Evolutionary conservation across 2,329 filamentous ascomycete genomes (phyloP).

Genomic region (Colletotrichum simmondsii): DNA sequence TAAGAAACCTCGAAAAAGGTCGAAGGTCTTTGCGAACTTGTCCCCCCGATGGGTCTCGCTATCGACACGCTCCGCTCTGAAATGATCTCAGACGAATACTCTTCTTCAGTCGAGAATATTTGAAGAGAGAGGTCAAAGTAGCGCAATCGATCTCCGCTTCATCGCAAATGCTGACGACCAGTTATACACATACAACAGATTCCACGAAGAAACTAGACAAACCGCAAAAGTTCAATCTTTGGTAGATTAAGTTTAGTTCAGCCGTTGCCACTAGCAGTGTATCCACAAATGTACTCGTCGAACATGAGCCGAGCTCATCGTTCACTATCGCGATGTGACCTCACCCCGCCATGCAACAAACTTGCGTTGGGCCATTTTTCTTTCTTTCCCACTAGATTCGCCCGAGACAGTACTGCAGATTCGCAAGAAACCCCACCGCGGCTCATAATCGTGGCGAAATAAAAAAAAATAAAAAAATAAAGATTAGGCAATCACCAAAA

Average conservation of each 20-base stretch:
- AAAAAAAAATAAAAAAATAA: neutral
- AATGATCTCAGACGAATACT: too few species aligned
- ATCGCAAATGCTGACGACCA: too few species aligned
- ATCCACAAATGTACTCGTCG: neutral
- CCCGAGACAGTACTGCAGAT: neutral
- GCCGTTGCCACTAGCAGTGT: neutral
- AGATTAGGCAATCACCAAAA: neutral
- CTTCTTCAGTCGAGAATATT: too few species aligned
- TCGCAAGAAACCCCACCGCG: neutral
- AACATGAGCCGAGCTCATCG: neutral
- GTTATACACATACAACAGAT: too few species aligned
- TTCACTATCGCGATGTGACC: neutral
- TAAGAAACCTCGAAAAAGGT: too few species aligned
- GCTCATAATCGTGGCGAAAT: constrained; percentile 12
- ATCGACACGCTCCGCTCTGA: too few species aligned
- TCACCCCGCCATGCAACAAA: neutral
- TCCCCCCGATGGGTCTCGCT: too few species aligned
- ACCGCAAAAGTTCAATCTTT: too few species aligned
- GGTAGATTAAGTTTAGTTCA: neutral
- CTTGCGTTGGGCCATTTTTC: neutral
- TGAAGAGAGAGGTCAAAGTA: too few species aligned
- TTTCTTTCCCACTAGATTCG: neutral
- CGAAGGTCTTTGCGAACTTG: too few species aligned
- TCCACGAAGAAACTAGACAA: too few species aligned
- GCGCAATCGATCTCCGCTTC: too few species aligned